Evolutionary conservation across 495 filamentous ascomycete species (phyloP).

Genomic region (Penicillium chermesinum): DNA sequence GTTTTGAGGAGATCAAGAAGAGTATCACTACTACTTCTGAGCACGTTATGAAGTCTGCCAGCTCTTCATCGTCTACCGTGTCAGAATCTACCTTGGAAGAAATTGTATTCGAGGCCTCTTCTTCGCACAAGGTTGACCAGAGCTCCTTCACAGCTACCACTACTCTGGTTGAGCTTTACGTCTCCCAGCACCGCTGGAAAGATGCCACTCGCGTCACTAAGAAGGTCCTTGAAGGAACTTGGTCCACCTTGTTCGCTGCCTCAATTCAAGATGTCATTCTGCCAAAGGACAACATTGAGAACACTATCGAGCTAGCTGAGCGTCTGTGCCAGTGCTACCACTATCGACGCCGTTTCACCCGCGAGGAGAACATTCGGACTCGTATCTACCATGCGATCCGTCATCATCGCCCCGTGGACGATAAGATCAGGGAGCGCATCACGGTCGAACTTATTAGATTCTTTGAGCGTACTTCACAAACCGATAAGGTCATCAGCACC

Average conservation of each 20-base stretch:
- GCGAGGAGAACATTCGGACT: constrained; percentile 32
- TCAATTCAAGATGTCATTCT: constrained; percentile 31
- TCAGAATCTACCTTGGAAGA: constrained; percentile 30
- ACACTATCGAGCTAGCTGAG: constrained; percentile 27
- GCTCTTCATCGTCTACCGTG: constrained; percentile 16
- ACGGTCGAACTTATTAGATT: constrained; percentile 24
- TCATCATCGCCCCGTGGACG: constrained; percentile 22
- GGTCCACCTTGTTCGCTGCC: constrained; percentile 30
- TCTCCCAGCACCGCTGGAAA: constrained; percentile 34
- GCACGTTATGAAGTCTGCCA: constrained; percentile 26
- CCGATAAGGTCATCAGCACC: constrained; percentile 28
- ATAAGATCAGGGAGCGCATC: constrained; percentile 26
- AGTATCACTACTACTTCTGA: constrained; percentile 16
- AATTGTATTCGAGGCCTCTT: constrained; percentile 31
- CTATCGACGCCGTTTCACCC: constrained; percentile 27
- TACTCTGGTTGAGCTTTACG: constrained; percentile 26
- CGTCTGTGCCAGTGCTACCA: constrained; percentile 31
- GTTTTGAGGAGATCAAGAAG: constrained; percentile 27
- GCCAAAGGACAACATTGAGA: constrained; percentile 22
- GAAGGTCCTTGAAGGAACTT: constrained; percentile 28
- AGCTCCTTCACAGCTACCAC: constrained; percentile 26
- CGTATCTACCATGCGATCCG: constrained; percentile 33
- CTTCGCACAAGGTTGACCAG: constrained; percentile 20
- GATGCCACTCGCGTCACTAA: constrained; percentile 35
- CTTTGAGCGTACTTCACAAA: constrained; percentile 31